Base-by-base conservation (phyloP, 2,329 filamentous ascomycete genomes). In the Claviceps sp. region DNA sequence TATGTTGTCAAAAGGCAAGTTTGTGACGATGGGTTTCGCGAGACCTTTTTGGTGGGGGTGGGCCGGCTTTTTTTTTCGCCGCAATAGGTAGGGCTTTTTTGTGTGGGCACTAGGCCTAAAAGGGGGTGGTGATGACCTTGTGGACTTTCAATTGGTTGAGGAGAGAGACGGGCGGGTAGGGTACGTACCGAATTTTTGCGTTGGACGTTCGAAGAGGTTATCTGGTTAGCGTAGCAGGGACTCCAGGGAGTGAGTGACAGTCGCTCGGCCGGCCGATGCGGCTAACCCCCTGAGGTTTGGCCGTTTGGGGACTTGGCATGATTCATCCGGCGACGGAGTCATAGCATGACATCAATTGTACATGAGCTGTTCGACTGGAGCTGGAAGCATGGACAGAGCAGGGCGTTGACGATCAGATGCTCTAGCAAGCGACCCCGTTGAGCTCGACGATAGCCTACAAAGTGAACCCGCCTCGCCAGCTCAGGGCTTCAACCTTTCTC, bases 101-200 rank as follows among this genome's bases (percentile, higher is more conserved):
- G 50, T 59, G 59, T 50, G 56, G 47, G 48, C 47, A 50, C 60
- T 62, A 59, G 47, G 20, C 55, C n/a, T n/a, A 18, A 54, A 42
- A 2, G 51, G 57, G 13, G 20, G 20, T 9, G 3, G 9, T 4
- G 30, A 34, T 34, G 3, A 9, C 1, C 22, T 22, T 7, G 14
- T 11, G 16, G 5, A 11, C 4, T 3, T 50, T 11, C 55, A 49
- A 56, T 59, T 59, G 55, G 59, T 22, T 41, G 16, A 44, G 48
- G 37, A 8, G 26, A 11, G n/a, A 8, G 41, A 2, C 20, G 5
- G 30, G 11, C 13, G 37, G 46, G 22, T 38, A 41, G 37, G 50
- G 53, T 53, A 58, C 55, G 56, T 56, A 56, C 49, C 47, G 11
- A 14, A 4, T 47, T 41, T 41, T 41, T 45, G 18, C 13, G 26